phyloP scores from a whole-genome alignment of 2,329 filamentous ascomycete genomes.

The Aspergillus sclerotialis region DNA sequence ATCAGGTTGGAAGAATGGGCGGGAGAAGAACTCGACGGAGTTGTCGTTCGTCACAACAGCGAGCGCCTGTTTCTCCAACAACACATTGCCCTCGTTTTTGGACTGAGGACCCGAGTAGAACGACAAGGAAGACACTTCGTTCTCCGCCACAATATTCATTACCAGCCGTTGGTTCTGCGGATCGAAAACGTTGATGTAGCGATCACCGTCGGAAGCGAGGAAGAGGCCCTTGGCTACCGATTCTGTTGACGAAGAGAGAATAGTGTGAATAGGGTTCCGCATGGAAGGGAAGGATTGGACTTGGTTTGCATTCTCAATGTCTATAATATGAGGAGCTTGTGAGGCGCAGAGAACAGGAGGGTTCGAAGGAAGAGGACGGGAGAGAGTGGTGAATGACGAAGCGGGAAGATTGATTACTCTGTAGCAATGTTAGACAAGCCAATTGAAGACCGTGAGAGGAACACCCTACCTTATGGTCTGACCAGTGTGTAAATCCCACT shows the following conservation, averaged over 20 bases:
- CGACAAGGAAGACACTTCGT: conserved; percentile 36
- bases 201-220: conserved; percentile 43
- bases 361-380: conserved; percentile 33
- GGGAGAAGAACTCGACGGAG: conserved; percentile 43
- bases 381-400: conserved; percentile 34
- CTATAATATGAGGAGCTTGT: conserved; percentile 41
- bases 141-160: conserved; percentile 43
- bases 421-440: conserved; percentile 9
- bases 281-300: conserved; percentile 42
- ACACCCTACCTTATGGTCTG: conserved; percentile 36
- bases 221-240: conserved; percentile 32
- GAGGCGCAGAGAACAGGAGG: conserved; percentile 45
- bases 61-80: conserved; percentile 35
- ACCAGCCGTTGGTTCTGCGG: conserved; percentile 35
- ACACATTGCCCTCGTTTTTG: conserved; percentile 6
- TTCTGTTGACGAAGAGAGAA: conserved; percentile 36
- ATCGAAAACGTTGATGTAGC: conserved; percentile 46
- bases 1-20: conserved; percentile 36
- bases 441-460: conserved; percentile 5
- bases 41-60: conserved; percentile 43
- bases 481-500: conserved; percentile 44
- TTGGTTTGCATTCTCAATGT: conserved; percentile 32
- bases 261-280: conserved; percentile 41
- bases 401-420: conserved; percentile 40
- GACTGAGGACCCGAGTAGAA: conserved; percentile 23